Conservation (phyloP, 202 grass and related monocot species). For the Cymbopogon flexuosus region DNA sequence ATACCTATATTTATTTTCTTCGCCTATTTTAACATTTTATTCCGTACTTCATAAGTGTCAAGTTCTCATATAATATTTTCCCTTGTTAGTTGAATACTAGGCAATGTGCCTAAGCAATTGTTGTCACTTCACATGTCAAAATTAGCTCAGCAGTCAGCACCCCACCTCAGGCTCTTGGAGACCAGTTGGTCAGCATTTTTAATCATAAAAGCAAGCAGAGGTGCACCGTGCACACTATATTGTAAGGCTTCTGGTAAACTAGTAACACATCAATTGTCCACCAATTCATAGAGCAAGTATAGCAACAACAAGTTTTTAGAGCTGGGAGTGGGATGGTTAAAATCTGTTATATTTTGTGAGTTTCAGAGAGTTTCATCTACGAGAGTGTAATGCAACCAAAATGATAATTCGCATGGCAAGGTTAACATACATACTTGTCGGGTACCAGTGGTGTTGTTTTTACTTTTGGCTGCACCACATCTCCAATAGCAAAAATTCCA, state of each 20-base stretch:
- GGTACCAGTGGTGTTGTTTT: constrained; percentile 81
- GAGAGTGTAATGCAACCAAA: neutral
- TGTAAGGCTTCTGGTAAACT: neutral
- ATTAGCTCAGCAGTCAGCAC: neutral
- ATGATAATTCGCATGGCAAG: constrained; percentile 18
- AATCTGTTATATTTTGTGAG: neutral
- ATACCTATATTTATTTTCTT: neutral
- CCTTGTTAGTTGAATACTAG: neutral
- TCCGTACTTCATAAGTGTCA: neutral
- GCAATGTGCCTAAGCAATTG: neutral
- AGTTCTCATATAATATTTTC: neutral
- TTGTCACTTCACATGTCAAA: neutral
- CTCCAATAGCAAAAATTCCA: constrained; percentile 86
- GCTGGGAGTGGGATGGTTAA: neutral
- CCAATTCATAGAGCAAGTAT: neutral
- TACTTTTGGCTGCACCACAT: constrained; percentile 86
- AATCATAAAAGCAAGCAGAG: neutral
- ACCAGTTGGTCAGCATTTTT: neutral
- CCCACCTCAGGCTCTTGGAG: neutral
- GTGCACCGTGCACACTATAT: neutral
- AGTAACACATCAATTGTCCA: neutral
- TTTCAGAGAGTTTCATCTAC: neutral
- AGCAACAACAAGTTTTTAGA: neutral
- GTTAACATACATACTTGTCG: constrained; percentile 65
- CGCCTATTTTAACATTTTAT: neutral